A percentile compares a stretch with the other conserved stretches of the same genome.
Evolutionary conservation across 192 early-diverging fungal genomes (phyloP).

Genomic region (Funneliformis mosseae): DNA sequence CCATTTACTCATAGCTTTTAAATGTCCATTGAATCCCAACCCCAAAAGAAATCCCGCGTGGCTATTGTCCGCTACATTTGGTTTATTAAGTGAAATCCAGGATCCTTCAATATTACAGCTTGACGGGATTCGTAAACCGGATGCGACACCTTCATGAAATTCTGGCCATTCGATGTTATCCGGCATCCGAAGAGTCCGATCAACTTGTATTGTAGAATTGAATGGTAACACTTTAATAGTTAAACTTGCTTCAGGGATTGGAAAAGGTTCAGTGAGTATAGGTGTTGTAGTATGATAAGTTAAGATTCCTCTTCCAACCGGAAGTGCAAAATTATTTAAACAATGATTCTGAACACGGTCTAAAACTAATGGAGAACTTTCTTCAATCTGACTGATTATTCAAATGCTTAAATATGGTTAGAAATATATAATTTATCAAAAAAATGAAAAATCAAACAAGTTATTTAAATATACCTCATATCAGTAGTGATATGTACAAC

Average conservation of each 20-base stretch:
- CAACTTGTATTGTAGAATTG: constrained; percentile 57
- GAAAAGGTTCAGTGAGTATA: constrained; percentile 57
- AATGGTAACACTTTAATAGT: constrained; percentile 68
- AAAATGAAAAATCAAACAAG: not conserved
- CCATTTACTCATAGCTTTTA: constrained; percentile 65
- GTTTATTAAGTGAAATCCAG: constrained; percentile 82
- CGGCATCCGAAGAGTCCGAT: constrained; percentile 43
- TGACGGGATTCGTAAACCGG: constrained; percentile 68
- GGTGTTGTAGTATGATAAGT: constrained; percentile 62
- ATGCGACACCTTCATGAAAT: constrained; percentile 88
- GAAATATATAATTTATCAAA: not conserved
- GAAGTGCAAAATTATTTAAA: constrained; percentile 62
- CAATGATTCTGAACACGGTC: constrained; percentile 30
- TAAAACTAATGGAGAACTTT: constrained; percentile 21
- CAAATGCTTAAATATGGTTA: not conserved
- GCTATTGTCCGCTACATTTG: constrained; percentile 50
- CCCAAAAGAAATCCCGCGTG: constrained; percentile 86
- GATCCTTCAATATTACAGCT: constrained; percentile 58
- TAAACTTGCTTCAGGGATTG: constrained; percentile 58
- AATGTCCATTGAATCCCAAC: constrained; percentile 77
- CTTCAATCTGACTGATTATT: not conserved
- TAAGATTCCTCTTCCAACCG: constrained; percentile 68
- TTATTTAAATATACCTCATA: constrained; percentile 43
- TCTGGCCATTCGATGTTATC: constrained; percentile 73
- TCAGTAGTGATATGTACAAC: constrained; percentile 36